Percentiles rank a stretch among this genome's conserved stretches.
Evolutionary conservation across 2,329 filamentous ascomycete genomes (phyloP).

Genomic region (Alternaria hordeiaustralica): DNA sequence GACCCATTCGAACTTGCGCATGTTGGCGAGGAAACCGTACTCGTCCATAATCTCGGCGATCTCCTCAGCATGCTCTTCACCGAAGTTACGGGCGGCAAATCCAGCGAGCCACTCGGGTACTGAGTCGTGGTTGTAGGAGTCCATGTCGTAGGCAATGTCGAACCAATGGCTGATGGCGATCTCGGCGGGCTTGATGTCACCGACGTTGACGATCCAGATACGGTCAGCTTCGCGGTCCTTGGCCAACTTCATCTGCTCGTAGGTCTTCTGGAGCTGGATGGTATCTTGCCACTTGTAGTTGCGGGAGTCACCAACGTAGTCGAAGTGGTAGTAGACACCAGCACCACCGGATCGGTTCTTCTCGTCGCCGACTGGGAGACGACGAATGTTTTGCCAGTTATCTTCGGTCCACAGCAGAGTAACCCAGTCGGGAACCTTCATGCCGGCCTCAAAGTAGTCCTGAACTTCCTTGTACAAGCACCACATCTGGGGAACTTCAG

Average conservation of each 20-base stretch:
- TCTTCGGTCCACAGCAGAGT: slow-evolving; percentile 74
- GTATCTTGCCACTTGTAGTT: slow-evolving; percentile 69
- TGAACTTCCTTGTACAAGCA: slow-evolving; percentile 78
- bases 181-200: slow-evolving; percentile 70
- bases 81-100: slow-evolving; percentile 67
- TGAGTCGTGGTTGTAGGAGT: slow-evolving; percentile 63
- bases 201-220: slow-evolving; percentile 73
- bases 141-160: slow-evolving; percentile 70
- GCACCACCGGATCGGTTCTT: slow-evolving; percentile 66
- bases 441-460: slow-evolving; percentile 69
- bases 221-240: slow-evolving; percentile 64
- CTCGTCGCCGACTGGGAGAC: slow-evolving; percentile 67
- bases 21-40: slow-evolving; percentile 64
- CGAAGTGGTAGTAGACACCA: slow-evolving; percentile 71
- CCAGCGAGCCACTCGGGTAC: slow-evolving; percentile 62
- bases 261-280: slow-evolving; percentile 68
- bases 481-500: slow-evolving; percentile 71
- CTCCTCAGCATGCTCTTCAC: slow-evolving; percentile 53
- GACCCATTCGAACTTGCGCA: slow-evolving; percentile 68
- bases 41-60: slow-evolving; percentile 61
- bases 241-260: slow-evolving; percentile 69
- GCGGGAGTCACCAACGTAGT: slow-evolving; percentile 67
- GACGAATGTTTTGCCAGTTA: slow-evolving; percentile 70
- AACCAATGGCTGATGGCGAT: slow-evolving; percentile 72
- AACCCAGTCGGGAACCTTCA: slow-evolving; percentile 69